Evolutionary conservation across 805 yeast species (phyloP), one percentile per base, ranked within the genome.

Genomic region (Kuraishia piskuri): DNA sequence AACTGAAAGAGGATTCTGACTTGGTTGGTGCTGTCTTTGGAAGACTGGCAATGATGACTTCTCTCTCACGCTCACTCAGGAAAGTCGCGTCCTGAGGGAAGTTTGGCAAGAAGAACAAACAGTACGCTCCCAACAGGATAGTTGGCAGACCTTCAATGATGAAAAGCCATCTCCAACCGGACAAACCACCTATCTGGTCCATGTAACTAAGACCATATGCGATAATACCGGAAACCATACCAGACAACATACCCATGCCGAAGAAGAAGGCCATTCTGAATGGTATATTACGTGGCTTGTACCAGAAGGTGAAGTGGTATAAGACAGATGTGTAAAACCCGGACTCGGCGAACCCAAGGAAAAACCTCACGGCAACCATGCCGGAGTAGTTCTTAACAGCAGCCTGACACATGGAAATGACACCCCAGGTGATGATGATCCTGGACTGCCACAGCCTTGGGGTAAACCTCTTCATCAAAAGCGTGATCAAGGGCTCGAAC

Each of bases 271-370:
- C 63, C 49, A 59, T 58, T 53, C 68, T 59, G n/a, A 56, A 51
- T 2, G 60, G 58, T 31, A 62, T 48, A 50, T 63, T 63, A 26
- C 56, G 57, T 21, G 61, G 59, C 48, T 56, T 57, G 47, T 62
- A 60, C 61, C 62, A 64, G 52, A 58, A 59, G 1, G 63, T 53
- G 45, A 65, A 53, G 8, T 61, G 61, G 40, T 58, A 56, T 21
- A 63, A 52, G 19, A 46, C 54, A n/a, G 44, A 21, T 22, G 51
- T 47, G 45, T 36, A 48, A 22, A 52, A 48, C 8, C 48, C 69
- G 46, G 76, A 61, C 61, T 77, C 82, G 14, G 72, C 71, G 52
- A 79, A 68, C 1, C 86, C 86, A 23, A 80, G 63, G 58, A 78
- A 74, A 61, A 80, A 77, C 57, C 84, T 65, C 24, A 76, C 56